Conservation (phyloP, 352 stramenopile species). For the Globisporangium acanthophoron region DNA sequence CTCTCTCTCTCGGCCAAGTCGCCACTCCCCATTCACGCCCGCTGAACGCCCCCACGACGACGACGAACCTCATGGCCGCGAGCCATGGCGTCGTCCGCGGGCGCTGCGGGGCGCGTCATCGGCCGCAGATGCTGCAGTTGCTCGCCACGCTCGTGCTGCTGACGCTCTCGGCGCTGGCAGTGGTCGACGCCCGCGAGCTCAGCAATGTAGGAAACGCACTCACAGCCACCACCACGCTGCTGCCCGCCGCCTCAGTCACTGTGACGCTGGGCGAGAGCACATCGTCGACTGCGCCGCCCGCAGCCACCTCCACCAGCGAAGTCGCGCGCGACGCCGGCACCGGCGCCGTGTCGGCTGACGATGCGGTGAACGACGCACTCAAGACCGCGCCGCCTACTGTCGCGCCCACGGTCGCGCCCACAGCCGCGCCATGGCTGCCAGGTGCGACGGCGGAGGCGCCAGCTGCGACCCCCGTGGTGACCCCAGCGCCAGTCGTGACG, state of each 20-base stretch:
- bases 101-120: too few species aligned
- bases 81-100: background rate
- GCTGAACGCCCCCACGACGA: background rate
- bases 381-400: conserved; percentile 8
- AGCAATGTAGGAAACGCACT: background rate
- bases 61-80: background rate
- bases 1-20: background rate
- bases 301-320: background rate
- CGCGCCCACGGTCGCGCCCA: background rate
- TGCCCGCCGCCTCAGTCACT: background rate
- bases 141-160: background rate
- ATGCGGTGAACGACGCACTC: conserved; percentile 11
- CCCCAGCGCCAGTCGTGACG: background rate
- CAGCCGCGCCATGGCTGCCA: conserved; percentile 1
- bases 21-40: background rate
- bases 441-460: background rate
- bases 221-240: background rate
- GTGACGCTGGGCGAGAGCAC: background rate
- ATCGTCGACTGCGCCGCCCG: background rate
- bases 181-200: background rate
- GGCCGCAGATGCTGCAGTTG: background rate
- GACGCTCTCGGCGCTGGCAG: background rate
- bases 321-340: background rate
- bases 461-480: conserved; percentile 1
- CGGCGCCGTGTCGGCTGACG: conserved; percentile 9